Conservation (phyloP, 345 rosid genomes). For the Pelargonium nanum region DNA sequence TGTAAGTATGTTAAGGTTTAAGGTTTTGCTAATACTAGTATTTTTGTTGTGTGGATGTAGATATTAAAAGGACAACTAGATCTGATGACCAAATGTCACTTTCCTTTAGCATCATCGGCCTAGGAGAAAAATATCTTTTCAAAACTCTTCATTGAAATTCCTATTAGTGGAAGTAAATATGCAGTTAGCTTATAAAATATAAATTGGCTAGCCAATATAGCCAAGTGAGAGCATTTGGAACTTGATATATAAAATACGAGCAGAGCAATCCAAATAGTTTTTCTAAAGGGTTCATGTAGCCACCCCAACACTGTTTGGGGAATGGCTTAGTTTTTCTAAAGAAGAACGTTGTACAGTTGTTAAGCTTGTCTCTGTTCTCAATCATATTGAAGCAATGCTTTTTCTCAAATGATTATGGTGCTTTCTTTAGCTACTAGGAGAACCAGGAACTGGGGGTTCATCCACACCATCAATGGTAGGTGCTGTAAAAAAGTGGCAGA, state of each 20-base stretch:
- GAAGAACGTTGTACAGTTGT: neutral
- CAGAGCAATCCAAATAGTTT: no score
- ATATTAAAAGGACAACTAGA: neutral
- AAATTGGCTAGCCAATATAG: no score
- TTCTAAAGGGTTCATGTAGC: no score
- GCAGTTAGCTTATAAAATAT: no score
- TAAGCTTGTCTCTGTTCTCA: neutral
- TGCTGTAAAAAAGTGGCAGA: slow-evolving; percentile 93
- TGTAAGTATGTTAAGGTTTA: slow-evolving; percentile 23
- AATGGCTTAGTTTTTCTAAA: no score
- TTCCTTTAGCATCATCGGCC: no score
- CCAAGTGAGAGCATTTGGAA: neutral
- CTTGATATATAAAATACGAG: no score
- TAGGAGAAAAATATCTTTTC: no score
- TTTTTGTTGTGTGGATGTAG: neutral
- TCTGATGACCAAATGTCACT: neutral
- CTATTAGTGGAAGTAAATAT: no score
- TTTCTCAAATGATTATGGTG: slow-evolving; percentile 35
- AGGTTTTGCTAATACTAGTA: neutral
- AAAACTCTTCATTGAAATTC: no score
- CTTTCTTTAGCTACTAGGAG: slow-evolving; percentile 63
- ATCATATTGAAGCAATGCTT: neutral
- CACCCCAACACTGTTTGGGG: no score
- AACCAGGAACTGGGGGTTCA: slow-evolving; percentile 96
- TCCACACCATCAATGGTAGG: slow-evolving; percentile 98